Conservation (phyloP, 2,329 filamentous ascomycete species). For the Hypocreales sp. region DNA sequence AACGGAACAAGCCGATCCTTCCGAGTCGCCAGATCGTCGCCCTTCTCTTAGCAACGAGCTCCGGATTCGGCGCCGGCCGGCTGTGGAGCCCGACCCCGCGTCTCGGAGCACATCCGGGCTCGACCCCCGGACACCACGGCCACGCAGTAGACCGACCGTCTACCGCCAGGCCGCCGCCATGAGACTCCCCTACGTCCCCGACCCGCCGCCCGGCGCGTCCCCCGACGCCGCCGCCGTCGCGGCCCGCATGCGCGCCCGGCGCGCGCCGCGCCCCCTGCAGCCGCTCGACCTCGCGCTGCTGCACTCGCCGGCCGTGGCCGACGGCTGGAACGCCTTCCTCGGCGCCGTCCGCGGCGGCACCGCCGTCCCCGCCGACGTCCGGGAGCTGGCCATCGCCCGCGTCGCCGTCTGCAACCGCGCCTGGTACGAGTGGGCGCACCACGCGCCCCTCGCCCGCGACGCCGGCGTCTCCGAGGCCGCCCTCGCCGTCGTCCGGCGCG, state of each 20-base stretch:
- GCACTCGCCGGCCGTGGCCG: constrained; percentile 57
- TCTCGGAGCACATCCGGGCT: too few relatives aligned
- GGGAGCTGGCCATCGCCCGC: constrained; percentile 67
- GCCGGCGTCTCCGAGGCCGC: constrained; percentile 40
- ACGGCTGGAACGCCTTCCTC: constrained; percentile 60
- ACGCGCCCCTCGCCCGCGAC: constrained; percentile 49
- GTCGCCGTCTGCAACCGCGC: constrained; percentile 69
- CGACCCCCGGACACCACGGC: too few relatives aligned
- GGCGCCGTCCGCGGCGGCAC: constrained; percentile 45
- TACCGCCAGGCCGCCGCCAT: too few relatives aligned
- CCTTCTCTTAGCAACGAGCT: too few relatives aligned
- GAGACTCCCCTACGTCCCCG: constrained; percentile 50
- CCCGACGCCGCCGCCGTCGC: constrained; percentile 41
- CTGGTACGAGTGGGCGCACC: constrained; percentile 75
- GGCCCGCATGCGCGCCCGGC: constrained; percentile 46
- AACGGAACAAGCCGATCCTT: too few relatives aligned
- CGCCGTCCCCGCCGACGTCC: constrained; percentile 34
- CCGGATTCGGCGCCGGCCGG: too few relatives aligned
- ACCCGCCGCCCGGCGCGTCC: constrained; percentile 29
- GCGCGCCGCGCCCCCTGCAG: constrained; percentile 54
- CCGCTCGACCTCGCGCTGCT: constrained; percentile 62
- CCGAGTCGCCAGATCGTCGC: too few relatives aligned
- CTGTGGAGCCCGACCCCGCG: too few relatives aligned
- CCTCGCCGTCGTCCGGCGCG: constrained; percentile 26
- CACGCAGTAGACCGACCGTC: too few relatives aligned